Evolutionary conservation across 2,329 filamentous ascomycete genomes (phyloP).

Genomic region (Arthrobotrys sphaeroides): DNA sequence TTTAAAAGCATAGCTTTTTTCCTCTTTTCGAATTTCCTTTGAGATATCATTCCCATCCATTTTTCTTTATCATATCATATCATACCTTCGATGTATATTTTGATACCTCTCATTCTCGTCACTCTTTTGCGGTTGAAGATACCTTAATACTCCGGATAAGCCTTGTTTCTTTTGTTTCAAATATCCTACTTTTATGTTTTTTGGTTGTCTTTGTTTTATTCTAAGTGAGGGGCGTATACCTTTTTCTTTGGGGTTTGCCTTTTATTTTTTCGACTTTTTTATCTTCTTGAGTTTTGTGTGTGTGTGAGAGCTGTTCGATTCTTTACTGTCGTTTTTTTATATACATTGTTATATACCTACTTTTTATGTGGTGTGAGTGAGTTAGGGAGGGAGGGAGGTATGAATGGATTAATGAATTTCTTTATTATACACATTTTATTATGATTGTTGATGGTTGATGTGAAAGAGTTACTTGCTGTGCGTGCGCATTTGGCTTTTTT

Average conservation of each 20-base stretch:
- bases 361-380: not conserved
- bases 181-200: constrained; percentile 7
- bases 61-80: not conserved
- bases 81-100: constrained; percentile 23
- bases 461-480: too few relatives aligned
- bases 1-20: constrained; percentile 10
- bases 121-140: constrained; percentile 1
- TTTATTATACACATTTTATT: not conserved
- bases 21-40: not conserved
- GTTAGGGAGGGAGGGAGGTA: not conserved
- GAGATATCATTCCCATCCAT: constrained; percentile 2
- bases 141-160: constrained; percentile 24
- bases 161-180: not conserved
- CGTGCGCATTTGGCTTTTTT: too few relatives aligned
- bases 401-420: constrained; percentile 16
- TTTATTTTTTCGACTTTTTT: not conserved
- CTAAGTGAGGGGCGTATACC: constrained; percentile 7
- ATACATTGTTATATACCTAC: constrained; percentile 1
- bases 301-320: too few relatives aligned
- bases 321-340: constrained; percentile 1
- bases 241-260: not conserved
- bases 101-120: constrained; percentile 7
- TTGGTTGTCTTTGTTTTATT: not conserved
- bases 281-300: too few relatives aligned
- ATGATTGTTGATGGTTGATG: not conserved